Conservation (phyloP, 345 rosid species). For the Brassica incana region DNA sequence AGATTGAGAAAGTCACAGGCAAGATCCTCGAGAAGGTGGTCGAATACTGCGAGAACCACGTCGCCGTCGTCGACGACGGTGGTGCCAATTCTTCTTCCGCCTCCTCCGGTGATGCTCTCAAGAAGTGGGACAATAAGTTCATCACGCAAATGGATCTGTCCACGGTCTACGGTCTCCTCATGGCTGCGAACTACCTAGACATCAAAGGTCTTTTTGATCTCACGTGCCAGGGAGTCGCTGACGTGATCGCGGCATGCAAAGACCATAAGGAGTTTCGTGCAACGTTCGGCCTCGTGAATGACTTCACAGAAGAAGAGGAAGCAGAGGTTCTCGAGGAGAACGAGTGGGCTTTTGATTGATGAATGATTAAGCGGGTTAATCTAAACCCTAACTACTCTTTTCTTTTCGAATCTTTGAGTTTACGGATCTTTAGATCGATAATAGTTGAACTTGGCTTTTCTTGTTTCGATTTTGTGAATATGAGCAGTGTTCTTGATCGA, state of each 20-base stretch:
- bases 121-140: conserved; percentile 60
- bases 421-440: too few relatives aligned
- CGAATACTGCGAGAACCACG: conserved; percentile 68
- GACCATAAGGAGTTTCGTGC: conserved; percentile 51
- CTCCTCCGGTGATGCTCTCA: conserved; percentile 41
- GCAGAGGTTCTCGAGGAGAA: conserved; percentile 54
- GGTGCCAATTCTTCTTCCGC: not conserved
- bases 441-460: not conserved
- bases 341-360: conserved; percentile 60
- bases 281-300: conserved; percentile 52
- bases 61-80: conserved; percentile 9
- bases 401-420: not conserved
- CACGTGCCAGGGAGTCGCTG: conserved; percentile 58
- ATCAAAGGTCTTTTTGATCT: conserved; percentile 51
- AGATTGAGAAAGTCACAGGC: conserved; percentile 51
- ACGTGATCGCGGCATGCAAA: conserved; percentile 52
- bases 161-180: conserved; percentile 51
- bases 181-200: conserved; percentile 59
- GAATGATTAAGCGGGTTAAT: conserved; percentile 4
- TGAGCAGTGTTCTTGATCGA: too few relatives aligned
- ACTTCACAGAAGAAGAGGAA: conserved; percentile 59
- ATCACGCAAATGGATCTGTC: conserved; percentile 46
- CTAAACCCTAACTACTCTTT: not conserved
- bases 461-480: not conserved
- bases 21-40: conserved; percentile 55